Evolutionary conservation across 768 basidiomycete species (phyloP).

Genomic region (Rhizopogon vinicolor): DNA sequence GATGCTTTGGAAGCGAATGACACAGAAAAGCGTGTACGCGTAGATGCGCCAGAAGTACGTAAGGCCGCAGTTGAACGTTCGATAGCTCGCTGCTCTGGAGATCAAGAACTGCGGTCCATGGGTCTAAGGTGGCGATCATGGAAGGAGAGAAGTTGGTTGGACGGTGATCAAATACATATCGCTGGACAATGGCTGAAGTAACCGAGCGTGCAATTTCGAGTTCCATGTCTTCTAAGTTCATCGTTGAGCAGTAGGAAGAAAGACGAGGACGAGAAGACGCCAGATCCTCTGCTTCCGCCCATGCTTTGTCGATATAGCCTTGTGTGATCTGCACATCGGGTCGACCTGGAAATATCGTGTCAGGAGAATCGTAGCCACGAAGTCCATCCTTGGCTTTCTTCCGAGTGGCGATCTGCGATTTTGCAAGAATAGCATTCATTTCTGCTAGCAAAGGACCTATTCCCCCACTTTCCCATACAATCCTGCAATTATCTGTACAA

Average conservation of each 20-base stretch:
- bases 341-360: conserved; percentile 7
- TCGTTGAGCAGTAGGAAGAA: conserved; percentile 21
- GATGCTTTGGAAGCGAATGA: conserved; percentile 25
- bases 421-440: conserved; percentile 33
- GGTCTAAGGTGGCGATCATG: conserved; percentile 3
- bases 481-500: conserved; percentile 46
- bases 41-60: conserved; percentile 47
- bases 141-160: conserved; percentile 6
- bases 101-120: conserved; percentile 46
- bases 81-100: conserved; percentile 57
- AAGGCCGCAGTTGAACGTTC: conserved; percentile 41
- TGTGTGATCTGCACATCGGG: conserved; percentile 26
- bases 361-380: neutral
- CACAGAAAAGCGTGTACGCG: conserved; percentile 52
- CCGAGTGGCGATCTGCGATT: conserved; percentile 22
- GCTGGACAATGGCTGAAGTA: conserved; percentile 44
- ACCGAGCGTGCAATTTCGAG: conserved; percentile 55
- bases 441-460: conserved; percentile 26
- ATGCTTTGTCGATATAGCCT: conserved; percentile 38
- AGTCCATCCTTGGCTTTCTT: conserved; percentile 18
- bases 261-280: conserved; percentile 17
- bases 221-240: conserved; percentile 45
- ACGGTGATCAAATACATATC: conserved; percentile 24
- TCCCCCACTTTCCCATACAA: conserved; percentile 36
- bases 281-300: conserved; percentile 38